These are phyloP conservation scores for Giardia muris DNA, from an alignment of 208 protist genomes.

Conservation along the genomic window DNA sequence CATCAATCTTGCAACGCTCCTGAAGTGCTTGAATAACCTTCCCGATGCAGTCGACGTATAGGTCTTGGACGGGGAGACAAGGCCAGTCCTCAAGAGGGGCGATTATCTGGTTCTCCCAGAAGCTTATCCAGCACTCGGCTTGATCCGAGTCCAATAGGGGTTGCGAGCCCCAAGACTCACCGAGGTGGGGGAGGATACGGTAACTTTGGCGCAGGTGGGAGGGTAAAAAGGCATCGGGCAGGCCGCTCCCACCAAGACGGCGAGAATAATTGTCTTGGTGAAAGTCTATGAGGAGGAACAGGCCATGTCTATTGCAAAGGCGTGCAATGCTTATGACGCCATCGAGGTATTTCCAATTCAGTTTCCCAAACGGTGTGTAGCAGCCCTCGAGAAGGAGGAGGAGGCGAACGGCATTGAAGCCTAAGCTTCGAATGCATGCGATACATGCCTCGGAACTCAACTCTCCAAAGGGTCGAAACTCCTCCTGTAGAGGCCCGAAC, in stretches of 20 bases:
- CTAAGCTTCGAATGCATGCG: background rate
- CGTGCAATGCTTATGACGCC: background rate
- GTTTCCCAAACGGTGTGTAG: background rate
- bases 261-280: background rate
- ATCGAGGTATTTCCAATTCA: background rate
- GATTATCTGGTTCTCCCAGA: background rate
- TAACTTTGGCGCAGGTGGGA: background rate
- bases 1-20: background rate
- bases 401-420: background rate
- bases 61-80: background rate
- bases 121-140: background rate
- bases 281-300: background rate
- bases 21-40: background rate
- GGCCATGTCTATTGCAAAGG: background rate
- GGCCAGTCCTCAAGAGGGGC: background rate
- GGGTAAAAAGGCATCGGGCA: background rate
- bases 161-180: background rate
- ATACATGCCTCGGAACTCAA: background rate
- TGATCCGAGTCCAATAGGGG: background rate
- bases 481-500: background rate
- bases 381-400: background rate
- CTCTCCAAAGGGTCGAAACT: background rate
- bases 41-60: background rate
- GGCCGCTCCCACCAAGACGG: background rate
- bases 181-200: background rate